phyloP scores from a whole-genome alignment of 768 basidiomycete genomes.

The Coprinellus micaceus region DNA sequence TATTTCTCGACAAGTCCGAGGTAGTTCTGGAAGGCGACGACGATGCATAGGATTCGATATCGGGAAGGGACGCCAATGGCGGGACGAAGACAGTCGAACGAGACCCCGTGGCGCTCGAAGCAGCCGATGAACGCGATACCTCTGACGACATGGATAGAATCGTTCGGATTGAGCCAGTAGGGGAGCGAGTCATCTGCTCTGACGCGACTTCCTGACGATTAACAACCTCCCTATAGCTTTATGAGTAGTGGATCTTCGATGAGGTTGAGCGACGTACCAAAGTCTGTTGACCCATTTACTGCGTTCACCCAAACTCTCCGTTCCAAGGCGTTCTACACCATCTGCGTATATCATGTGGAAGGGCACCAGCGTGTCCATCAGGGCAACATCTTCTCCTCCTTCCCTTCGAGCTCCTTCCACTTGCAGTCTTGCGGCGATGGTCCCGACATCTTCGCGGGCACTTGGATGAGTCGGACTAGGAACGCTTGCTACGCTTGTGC shows the following conservation, averaged over 20 bases:
- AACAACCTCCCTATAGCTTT: conserved; percentile 74
- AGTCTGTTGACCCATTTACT: conserved; percentile 90
- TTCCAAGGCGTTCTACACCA: conserved; percentile 82
- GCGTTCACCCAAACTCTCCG: conserved; percentile 83
- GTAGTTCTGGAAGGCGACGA: conserved; percentile 28
- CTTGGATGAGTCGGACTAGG: conserved; percentile 78
- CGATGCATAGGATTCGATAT: conserved; percentile 56
- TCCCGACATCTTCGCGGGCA: conserved; percentile 84
- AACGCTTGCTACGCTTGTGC: conserved; percentile 79
- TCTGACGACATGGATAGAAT: conserved; percentile 47
- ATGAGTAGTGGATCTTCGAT: conserved; percentile 1
- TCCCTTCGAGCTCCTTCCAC: conserved; percentile 29
- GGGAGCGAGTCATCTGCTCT: conserved; percentile 48
- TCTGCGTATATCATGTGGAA: conserved; percentile 90
- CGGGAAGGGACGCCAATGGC: conserved; percentile 65
- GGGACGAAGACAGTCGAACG: conserved; percentile 77
- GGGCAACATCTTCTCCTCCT: conserved; percentile 37
- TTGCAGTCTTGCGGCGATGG: conserved; percentile 70
- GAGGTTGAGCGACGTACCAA: conserved; percentile 52
- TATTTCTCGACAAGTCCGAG: conserved; percentile 32
- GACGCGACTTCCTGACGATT: conserved; percentile 50
- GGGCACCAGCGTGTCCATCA: conserved; percentile 77
- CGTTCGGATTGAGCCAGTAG: conserved; percentile 60
- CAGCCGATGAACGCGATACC: conserved; percentile 27
- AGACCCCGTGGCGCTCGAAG: conserved; percentile 49